Evolutionary conservation across 1,139 yeast genomes (phyloP).

Genomic region (Geotrichum australiense): DNA sequence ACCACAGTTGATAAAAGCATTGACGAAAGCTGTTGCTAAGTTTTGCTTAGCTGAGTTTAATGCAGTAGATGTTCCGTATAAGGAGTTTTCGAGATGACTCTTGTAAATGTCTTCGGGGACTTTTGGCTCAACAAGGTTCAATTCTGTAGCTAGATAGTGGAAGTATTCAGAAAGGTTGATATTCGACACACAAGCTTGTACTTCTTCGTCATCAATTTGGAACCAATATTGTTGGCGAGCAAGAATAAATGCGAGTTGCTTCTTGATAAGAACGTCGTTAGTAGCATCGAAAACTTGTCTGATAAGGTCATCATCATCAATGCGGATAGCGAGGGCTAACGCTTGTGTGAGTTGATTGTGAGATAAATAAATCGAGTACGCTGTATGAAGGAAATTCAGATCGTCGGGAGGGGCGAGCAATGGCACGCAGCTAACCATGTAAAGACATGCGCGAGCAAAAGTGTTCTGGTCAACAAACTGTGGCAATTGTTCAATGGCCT

Average conservation of each 20-base stretch:
- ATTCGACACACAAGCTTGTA: conserved; percentile 83
- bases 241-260: conserved; percentile 85
- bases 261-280: conserved; percentile 63
- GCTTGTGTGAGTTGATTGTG: conserved; percentile 87
- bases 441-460: conserved; percentile 82
- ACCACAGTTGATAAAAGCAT: conserved; percentile 86
- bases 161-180: conserved; percentile 72
- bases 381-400: conserved; percentile 76
- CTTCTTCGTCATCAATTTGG: conserved; percentile 62
- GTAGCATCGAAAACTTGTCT: conserved; percentile 73
- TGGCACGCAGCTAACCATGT: conserved; percentile 94
- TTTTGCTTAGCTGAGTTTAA: conserved; percentile 93
- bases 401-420: conserved; percentile 95
- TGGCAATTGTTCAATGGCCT: conserved; percentile 74
- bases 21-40: conserved; percentile 91
- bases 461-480: conserved; percentile 81
- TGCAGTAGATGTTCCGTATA: conserved; percentile 52
- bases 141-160: conserved; percentile 72
- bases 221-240: conserved; percentile 84
- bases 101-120: conserved; percentile 94
- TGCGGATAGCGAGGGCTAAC: conserved; percentile 75
- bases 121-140: conserved; percentile 81
- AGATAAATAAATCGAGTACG: conserved; percentile 76
- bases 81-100: conserved; percentile 72
- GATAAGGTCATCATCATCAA: conserved; percentile 75